Evolutionary conservation across 2,329 filamentous ascomycete genomes (phyloP), one percentile per base, ranked within the genome.

Genomic region (Blastomyces parvus): DNA sequence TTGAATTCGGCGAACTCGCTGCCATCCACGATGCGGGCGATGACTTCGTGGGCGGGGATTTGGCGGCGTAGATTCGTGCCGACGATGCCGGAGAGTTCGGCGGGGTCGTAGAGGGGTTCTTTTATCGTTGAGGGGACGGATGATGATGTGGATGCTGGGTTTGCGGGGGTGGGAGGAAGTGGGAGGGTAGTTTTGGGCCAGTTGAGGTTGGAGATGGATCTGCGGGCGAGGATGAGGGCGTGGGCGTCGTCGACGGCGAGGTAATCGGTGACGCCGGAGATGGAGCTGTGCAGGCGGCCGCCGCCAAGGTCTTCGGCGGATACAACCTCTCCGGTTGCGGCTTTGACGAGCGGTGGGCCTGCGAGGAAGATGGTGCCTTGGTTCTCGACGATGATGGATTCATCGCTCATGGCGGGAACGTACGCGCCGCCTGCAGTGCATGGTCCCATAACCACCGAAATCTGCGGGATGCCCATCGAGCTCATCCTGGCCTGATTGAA

Each of bases 301-400:
- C 93, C 93, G 56, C 93, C 93, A 0, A 99, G 83, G 42, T 96
- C 91, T 75, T 99, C 93, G 8, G 90, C 90, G 53, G 85, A 90
- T 62, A 97, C 91, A 38, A 90, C 87, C 77, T 99, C 93, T 14
- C 93, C 94, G 0, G 94, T 99, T 13, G 93, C 93, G 9, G 94
- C 94, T 78, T 97, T 96, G 66, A 99, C 94, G 0, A 99, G 82
- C 0, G 94, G 93, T 22, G 93, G 93, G 0, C 93, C 94, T 0
- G 93, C 93, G 1, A 99, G 85, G 80, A 97, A 99, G 73, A 99
- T 96, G 69, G 96, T 92, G n/a, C 93, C 93, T 75, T 97, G 92
- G 61, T 92, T 88, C 72, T 91, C 86, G 48, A 97, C 94, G 67
- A 99, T 97, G 76, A 99, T 97, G 73, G 86, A 91, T 81, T 97